phyloP scores from a whole-genome alignment of 2,329 filamentous ascomycete species.

The Boeremia exigua region DNA sequence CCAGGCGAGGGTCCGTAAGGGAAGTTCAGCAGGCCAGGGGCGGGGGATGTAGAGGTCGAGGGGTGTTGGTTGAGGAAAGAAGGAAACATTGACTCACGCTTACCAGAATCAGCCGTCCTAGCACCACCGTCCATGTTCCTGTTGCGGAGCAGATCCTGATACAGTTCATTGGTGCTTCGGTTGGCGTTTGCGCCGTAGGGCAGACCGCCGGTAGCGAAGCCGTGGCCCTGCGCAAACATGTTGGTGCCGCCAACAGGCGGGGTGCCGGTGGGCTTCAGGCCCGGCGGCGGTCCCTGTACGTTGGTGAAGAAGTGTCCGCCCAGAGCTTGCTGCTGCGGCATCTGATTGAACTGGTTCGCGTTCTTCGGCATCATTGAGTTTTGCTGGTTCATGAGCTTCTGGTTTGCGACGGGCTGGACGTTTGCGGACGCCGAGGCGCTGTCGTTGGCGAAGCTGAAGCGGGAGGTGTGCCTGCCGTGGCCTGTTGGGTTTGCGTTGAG shows the following conservation, averaged over 20 bases:
- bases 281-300: constrained; percentile 91
- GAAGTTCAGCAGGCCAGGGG: constrained; percentile 87
- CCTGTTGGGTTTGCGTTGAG: constrained; percentile 66
- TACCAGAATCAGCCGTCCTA: constrained; percentile 82
- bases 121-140: constrained; percentile 65
- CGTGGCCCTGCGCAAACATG: constrained; percentile 90
- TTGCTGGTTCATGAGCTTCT: constrained; percentile 82
- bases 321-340: constrained; percentile 60
- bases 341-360: constrained; percentile 56
- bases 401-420: constrained; percentile 79
- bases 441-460: constrained; percentile 88
- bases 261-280: constrained; percentile 92
- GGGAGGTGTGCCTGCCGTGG: constrained; percentile 82
- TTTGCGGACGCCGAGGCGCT: constrained; percentile 63
- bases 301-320: constrained; percentile 78
- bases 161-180: constrained; percentile 79
- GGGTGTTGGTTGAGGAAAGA: constrained; percentile 87
- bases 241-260: constrained; percentile 79
- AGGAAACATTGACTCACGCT: constrained; percentile 99
- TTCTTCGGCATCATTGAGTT: constrained; percentile 78
- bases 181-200: constrained; percentile 68
- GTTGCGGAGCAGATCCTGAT: constrained; percentile 77
- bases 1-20: constrained; percentile 88
- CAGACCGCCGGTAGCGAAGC: constrained; percentile 72
- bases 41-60: constrained; percentile 83